phyloP scores from a whole-genome alignment of 1,284 basidiomycete species.

The Tausonia pullulans region DNA sequence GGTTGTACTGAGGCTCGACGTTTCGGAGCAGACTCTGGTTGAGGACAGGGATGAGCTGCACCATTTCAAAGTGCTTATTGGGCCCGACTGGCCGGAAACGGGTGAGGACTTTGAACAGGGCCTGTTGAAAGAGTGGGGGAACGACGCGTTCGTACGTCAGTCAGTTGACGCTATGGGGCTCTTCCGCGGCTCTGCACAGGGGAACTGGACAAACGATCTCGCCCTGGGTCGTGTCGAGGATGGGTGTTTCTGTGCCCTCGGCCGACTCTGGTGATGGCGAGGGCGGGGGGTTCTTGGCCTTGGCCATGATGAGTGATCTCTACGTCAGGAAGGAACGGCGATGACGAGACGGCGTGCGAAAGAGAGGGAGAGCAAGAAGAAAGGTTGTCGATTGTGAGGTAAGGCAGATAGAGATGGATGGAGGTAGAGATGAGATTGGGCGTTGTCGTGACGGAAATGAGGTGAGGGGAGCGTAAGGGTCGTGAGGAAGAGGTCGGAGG shows the following conservation, averaged over 20 bases:
- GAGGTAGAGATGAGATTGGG: too few species aligned
- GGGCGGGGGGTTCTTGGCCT: background rate
- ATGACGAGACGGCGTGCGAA: too few species aligned
- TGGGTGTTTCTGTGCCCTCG: background rate
- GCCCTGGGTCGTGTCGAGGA: background rate
- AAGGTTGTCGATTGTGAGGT: too few species aligned
- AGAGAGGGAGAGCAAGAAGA: too few species aligned
- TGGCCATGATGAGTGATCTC: background rate
- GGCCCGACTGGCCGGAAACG: conserved; percentile 19
- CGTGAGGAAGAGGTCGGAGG: too few species aligned
- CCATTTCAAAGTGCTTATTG: conserved; percentile 18
- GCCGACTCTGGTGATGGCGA: background rate
- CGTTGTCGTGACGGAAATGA: too few species aligned
- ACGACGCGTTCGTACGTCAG: conserved; percentile 1
- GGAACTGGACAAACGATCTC: background rate
- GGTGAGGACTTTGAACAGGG: conserved; percentile 19
- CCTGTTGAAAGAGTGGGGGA: conserved; percentile 6
- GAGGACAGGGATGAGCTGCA: conserved; percentile 11
- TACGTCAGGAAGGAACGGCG: too few species aligned
- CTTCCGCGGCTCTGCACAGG: too few species aligned
- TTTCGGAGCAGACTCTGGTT: conserved; percentile 1
- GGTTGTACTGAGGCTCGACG: background rate
- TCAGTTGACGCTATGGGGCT: background rate
- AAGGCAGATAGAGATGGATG: too few species aligned
- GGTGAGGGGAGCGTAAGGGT: too few species aligned